A percentile compares a stretch with the other conserved stretches of the same genome.
Evolutionary conservation across 2,329 filamentous ascomycete species (phyloP).

Genomic region (Colletotrichum neosansevieriae): DNA sequence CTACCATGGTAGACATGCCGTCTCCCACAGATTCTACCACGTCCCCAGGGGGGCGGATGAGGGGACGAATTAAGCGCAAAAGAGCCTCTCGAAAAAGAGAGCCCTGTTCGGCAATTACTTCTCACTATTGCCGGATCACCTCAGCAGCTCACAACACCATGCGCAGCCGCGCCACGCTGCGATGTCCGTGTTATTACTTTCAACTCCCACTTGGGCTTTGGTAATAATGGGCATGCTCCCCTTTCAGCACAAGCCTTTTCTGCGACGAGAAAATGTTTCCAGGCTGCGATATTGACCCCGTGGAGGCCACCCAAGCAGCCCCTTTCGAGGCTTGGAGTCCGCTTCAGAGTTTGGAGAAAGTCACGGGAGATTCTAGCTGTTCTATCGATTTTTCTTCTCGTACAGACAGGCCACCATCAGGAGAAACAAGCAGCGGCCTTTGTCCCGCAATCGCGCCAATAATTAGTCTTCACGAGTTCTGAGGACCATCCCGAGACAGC

Average conservation of each 20-base stretch:
- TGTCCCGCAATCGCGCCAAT: constrained; percentile 28
- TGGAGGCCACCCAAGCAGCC: constrained; percentile 10
- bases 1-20: constrained; percentile 17
- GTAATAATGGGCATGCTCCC: not conserved
- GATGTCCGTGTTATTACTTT: constrained; percentile 31
- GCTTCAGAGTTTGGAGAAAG: not conserved
- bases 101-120: constrained; percentile 23
- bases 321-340: constrained; percentile 6
- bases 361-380: not conserved
- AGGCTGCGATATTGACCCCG: constrained; percentile 13
- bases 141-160: constrained; percentile 18
- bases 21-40: not conserved
- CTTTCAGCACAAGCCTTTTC: constrained; percentile 24
- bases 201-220: not conserved
- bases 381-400: not conserved
- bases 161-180: constrained; percentile 28
- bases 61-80: constrained; percentile 21
- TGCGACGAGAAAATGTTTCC: constrained; percentile 31
- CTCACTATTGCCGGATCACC: constrained; percentile 31
- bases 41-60: too few species aligned
- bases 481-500: constrained; percentile 22
- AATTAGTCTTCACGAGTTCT: not conserved
- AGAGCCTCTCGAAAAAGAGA: constrained; percentile 15
- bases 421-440: constrained; percentile 2
- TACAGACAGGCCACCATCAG: not conserved